phyloP scores from a whole-genome alignment of 331 rosid genomes.

The Pyracantha coccinea region DNA sequence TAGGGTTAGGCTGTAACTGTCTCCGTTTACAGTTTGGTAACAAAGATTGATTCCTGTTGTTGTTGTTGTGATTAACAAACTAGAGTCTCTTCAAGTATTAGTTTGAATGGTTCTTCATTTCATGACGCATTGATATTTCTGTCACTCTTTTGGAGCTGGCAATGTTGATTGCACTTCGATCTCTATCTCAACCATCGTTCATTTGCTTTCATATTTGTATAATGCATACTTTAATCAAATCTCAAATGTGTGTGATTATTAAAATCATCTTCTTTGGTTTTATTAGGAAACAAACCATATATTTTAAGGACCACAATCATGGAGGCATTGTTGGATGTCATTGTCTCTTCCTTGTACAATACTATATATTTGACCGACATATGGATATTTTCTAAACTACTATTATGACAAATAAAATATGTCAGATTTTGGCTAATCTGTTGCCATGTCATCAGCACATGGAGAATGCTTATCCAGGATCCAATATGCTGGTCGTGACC shows the following conservation, averaged over 20 bases:
- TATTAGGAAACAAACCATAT: not conserved
- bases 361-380: not conserved
- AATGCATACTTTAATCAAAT: not conserved
- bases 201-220: no score
- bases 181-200: no score
- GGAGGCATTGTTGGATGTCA: conserved; percentile 16
- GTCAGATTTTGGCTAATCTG: conserved; percentile 24
- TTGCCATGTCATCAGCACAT: conserved; percentile 66
- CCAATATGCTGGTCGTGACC: conserved; percentile 89
- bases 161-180: no score
- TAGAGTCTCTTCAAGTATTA: not conserved
- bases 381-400: not conserved
- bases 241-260: not conserved
- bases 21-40: conserved; percentile 20
- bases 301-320: not conserved
- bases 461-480: conserved; percentile 95
- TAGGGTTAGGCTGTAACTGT: conserved; percentile 21
- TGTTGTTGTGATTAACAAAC: conserved; percentile 11
- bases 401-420: not conserved
- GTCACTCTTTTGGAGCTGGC: no score
- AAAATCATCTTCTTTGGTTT: not conserved
- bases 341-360: conserved; percentile 2
- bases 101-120: conserved; percentile 21
- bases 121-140: not conserved
- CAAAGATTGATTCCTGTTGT: conserved; percentile 16